Base-by-base conservation (phyloP, 2,329 filamentous ascomycete species). In the Aspergillus fischeri region DNA sequence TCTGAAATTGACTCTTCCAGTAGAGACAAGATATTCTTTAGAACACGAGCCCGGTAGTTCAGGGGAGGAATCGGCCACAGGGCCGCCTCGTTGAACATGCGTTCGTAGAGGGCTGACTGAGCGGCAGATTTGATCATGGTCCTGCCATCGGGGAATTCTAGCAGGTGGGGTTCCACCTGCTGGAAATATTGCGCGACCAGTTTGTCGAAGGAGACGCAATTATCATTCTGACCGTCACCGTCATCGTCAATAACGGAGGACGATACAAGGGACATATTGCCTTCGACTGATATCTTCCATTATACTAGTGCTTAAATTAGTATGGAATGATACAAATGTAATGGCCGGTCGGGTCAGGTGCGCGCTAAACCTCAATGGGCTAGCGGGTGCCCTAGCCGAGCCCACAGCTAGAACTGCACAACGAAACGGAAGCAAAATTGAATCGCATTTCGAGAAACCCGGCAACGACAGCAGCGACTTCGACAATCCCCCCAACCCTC, bases 1-100 rank as follows among this genome's bases (percentile, higher is more conserved):
- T 96, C 86, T 56, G 84, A 80, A 50, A 96, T 91, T 35, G 88
- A 84, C 29, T 80, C 77, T 72, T 96, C 91, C 53, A 96, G 86
- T 56, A 80, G 83, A 7, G 80, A 75, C 11, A 91, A 77, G 35
- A 97, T 79, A 60, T 85, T 78, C 71, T 96, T 96, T 52, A 97
- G 74, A 1, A 91, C 83, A 58, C 85, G 83, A 17, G 88, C 74
- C 63, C 86, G 85, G 69, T 96, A 96, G 52, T 86, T 78, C 21
- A 80, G 77, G 7, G 90, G 88, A 20, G 89, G 89, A 7, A 83
- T 77, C 65, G 83, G 81, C 51, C 77, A 73, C 51, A 85, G 68
- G 1, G 75, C 77, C 45, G 81, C 77, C 17, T 83, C 77, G 48
- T 86, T 78, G 68, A 96, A 94, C 52, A 95, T 78, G 44, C 78